A percentile compares a stretch with the other conserved stretches of the same genome.
Conservation (phyloP, 371 early-diverging fungal genomes). For the Mucor indicus region DNA sequence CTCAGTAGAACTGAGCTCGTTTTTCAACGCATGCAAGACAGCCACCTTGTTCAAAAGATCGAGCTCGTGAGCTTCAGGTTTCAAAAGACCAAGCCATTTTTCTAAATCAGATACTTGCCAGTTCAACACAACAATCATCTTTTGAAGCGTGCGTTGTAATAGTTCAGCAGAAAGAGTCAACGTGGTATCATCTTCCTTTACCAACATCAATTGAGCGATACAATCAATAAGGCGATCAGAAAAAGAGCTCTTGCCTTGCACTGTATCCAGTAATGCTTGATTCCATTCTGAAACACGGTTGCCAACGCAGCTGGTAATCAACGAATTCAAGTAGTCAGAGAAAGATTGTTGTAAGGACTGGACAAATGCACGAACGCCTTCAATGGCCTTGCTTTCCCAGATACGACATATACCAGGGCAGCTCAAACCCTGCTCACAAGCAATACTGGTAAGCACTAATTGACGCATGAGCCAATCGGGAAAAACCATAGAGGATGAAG, state of each 20-base stretch:
- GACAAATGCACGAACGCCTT: slow-evolving; percentile 25
- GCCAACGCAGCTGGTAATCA: background rate
- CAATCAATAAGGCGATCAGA: slow-evolving; percentile 6
- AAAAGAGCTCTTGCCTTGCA: background rate
- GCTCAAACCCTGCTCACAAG: slow-evolving; percentile 32
- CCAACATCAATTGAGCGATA: slow-evolving; percentile 1
- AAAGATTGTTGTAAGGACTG: slow-evolving; percentile 11
- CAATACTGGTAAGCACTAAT: slow-evolving; percentile 33
- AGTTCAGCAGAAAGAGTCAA: slow-evolving; percentile 3
- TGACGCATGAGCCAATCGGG: slow-evolving; percentile 40
- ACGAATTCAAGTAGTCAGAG: slow-evolving; percentile 4
- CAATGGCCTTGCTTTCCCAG: slow-evolving; percentile 18
- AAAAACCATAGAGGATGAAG: background rate
- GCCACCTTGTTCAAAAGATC: slow-evolving; percentile 32
- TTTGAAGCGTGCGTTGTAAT: slow-evolving; percentile 12
- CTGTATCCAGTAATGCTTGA: background rate
- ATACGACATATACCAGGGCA: slow-evolving; percentile 21
- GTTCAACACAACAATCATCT: slow-evolving; percentile 6
- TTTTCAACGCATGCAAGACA: slow-evolving; percentile 26
- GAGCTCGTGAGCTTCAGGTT: slow-evolving; percentile 25
- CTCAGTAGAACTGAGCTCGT: slow-evolving; percentile 10
- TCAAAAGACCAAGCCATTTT: slow-evolving; percentile 27
- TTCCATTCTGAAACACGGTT: slow-evolving; percentile 1
- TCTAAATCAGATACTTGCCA: slow-evolving; percentile 18
- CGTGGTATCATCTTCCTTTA: background rate